Conservation (phyloP, 805 yeast genomes). For the Schwanniomyces pseudopolymorphus region DNA sequence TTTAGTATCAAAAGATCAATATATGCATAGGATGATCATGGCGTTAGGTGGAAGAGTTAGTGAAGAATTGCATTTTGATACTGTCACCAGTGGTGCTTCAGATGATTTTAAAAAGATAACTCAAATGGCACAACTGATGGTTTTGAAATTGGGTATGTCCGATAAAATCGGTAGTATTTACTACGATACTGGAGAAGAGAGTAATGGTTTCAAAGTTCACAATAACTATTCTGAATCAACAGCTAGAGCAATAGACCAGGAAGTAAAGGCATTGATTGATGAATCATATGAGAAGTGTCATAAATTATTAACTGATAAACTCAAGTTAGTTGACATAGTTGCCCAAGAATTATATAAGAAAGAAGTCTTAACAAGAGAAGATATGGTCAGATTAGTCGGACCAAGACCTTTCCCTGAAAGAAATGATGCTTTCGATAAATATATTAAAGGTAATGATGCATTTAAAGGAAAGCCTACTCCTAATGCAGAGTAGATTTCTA, state of each 20-base stretch:
- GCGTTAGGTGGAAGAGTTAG: constrained; percentile 90
- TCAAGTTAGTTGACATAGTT: constrained; percentile 61
- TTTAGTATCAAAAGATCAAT: constrained; percentile 72
- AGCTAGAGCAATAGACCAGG: constrained; percentile 63
- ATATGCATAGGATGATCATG: constrained; percentile 87
- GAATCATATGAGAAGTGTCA: constrained; percentile 65
- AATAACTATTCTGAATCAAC: constrained; percentile 74
- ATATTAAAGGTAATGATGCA: constrained; percentile 55
- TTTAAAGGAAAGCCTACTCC: constrained; percentile 33
- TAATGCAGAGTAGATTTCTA: constrained; percentile 14
- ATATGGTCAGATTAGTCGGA: constrained; percentile 74
- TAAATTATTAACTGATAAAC: constrained; percentile 55
- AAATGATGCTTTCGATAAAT: constrained; percentile 88
- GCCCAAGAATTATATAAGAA: constrained; percentile 71
- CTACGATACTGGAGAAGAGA: constrained; percentile 48
- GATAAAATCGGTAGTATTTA: constrained; percentile 67
- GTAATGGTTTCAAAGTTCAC: constrained; percentile 52
- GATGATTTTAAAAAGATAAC: constrained; percentile 94
- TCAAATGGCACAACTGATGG: constrained; percentile 87
- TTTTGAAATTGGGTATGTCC: constrained; percentile 86
- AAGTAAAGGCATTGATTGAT: constrained; percentile 63
- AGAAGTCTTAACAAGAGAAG: constrained; percentile 80
- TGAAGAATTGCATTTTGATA: constrained; percentile 82
- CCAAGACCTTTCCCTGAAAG: constrained; percentile 75
- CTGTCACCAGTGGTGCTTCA: constrained; percentile 89